Evolutionary conservation across 164 flowering plant genomes (phyloP).

Genomic region (Umbilicus rupestris): DNA sequence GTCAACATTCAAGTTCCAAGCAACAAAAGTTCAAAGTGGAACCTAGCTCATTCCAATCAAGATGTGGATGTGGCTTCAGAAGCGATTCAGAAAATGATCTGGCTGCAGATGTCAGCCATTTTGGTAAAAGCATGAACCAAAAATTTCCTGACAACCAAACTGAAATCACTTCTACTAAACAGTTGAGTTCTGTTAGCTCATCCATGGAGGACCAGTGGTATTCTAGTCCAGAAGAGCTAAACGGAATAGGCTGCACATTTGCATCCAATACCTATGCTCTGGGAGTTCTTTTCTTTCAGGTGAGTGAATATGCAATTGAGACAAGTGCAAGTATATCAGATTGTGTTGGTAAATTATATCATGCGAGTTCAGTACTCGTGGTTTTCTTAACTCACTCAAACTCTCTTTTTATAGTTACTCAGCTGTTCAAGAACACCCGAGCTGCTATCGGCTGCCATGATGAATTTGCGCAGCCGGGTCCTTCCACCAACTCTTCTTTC

Average conservation of each 20-base stretch:
- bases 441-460: constrained; percentile 43
- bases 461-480: constrained; percentile 48
- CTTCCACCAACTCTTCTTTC: constrained; percentile 57
- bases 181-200: constrained; percentile 16
- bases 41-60: constrained; percentile 16
- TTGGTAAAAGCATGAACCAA: constrained; percentile 15
- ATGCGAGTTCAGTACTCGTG: neutral
- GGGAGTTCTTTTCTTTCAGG: constrained; percentile 94
- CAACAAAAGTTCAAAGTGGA: constrained; percentile 27
- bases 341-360: neutral
- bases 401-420: constrained; percentile 37
- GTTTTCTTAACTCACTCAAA: neutral
- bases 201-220: constrained; percentile 73
- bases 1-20: constrained; percentile 19
- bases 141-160: constrained; percentile 11
- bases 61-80: constrained; percentile 19
- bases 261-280: constrained; percentile 64
- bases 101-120: constrained; percentile 10
- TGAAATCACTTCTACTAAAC: constrained; percentile 12
- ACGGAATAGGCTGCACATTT: constrained; percentile 27
- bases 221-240: constrained; percentile 50
- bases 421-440: constrained; percentile 34
- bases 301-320: constrained; percentile 14
- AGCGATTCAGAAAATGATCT: constrained; percentile 11
- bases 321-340: neutral